Conservation (phyloP, 345 rosid species). For the Capsella bursapastoris region DNA sequence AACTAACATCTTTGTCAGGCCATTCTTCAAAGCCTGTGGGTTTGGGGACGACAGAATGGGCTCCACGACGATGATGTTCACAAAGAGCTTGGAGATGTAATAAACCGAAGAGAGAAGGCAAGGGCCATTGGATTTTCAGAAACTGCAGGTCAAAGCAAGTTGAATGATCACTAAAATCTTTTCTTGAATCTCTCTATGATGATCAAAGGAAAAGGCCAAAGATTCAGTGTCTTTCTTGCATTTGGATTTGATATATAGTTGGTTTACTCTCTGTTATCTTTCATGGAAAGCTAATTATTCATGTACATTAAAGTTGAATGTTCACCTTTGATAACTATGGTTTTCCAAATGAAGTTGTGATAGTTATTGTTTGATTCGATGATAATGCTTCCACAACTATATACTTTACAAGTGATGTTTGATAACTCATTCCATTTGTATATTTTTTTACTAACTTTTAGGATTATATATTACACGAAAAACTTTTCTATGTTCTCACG, state of each 20-base stretch:
- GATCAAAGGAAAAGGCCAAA: conserved; percentile 6
- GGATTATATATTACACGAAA: not conserved
- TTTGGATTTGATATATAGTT: conserved; percentile 22
- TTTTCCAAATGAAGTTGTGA: too few species aligned
- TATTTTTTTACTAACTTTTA: not conserved
- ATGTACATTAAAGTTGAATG: not conserved
- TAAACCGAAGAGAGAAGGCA: not conserved
- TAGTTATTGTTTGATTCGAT: not conserved
- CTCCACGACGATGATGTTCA: conserved; percentile 85
- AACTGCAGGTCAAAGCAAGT: conserved; percentile 24
- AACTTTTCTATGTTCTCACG: not conserved
- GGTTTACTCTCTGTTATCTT: not conserved
- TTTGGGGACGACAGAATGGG: conserved; percentile 82
- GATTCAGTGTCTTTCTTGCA: conserved; percentile 25
- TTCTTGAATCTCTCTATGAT: conserved; percentile 17
- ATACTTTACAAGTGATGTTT: conserved; percentile 24
- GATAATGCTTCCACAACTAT: conserved; percentile 26
- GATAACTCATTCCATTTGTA: not conserved
- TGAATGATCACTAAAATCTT: conserved; percentile 22
- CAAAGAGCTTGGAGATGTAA: conserved; percentile 45
- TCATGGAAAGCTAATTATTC: not conserved
- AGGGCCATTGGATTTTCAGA: conserved; percentile 14
- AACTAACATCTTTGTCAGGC: conserved; percentile 46
- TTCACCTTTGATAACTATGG: not conserved
- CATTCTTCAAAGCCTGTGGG: conserved; percentile 86